A percentile compares a stretch with the other conserved stretches of the same genome.
These are phyloP conservation scores for Gomphus sp. DNA, from an alignment of 1,284 basidiomycete species.

Conservation along the genomic window DNA sequence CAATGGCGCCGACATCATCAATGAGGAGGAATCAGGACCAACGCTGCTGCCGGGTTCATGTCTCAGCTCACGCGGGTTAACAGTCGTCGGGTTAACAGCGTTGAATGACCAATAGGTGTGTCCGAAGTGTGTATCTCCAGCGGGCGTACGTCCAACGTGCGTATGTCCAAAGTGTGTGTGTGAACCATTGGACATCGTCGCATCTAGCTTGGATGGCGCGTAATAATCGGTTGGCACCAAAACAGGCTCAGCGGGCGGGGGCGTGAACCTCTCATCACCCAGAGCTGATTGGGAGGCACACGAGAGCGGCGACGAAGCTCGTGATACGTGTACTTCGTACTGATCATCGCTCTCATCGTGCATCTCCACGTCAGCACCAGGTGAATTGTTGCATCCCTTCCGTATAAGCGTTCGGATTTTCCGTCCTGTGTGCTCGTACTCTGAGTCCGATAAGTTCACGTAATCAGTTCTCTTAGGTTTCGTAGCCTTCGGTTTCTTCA, in stretches of 20 bases:
- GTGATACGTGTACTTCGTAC: too few relatives aligned
- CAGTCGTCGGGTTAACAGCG: too few relatives aligned
- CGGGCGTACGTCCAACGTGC: too few relatives aligned
- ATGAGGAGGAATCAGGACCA: background rate
- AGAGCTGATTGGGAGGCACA: background rate
- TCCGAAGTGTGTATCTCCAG: too few relatives aligned
- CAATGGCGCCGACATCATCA: background rate
- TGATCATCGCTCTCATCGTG: too few relatives aligned
- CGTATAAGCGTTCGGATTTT: background rate
- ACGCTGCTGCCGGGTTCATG: background rate
- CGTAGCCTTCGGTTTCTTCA: background rate
- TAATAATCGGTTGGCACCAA: constrained; percentile 2
- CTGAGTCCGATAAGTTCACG: background rate
- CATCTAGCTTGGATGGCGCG: background rate
- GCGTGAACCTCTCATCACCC: background rate
- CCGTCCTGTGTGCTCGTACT: background rate
- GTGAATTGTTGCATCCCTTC: background rate
- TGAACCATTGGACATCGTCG: background rate
- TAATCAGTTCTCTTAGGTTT: background rate
- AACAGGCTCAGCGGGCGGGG: background rate
- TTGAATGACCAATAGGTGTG: background rate
- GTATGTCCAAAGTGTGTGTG: background rate
- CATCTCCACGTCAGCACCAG: background rate
- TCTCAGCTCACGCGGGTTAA: background rate
- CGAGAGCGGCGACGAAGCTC: background rate